These are phyloP conservation scores for Parietaria judaica DNA, from an alignment of 306 rosid species.

Conservation along the genomic window DNA sequence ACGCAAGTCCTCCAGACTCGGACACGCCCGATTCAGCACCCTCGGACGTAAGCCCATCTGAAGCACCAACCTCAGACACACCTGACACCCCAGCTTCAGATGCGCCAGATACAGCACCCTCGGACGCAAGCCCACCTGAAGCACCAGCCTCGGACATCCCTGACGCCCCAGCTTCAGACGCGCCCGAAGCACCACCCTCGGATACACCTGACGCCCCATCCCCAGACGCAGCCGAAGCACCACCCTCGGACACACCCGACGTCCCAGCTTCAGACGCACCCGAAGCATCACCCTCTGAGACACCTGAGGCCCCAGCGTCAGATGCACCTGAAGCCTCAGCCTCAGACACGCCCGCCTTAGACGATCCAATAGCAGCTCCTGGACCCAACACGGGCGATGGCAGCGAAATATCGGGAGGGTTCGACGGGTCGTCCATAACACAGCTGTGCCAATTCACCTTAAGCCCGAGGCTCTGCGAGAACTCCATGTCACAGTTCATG, in stretches of 20 bases:
- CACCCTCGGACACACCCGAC: neutral
- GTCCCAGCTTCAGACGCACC: conserved; percentile 2
- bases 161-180: too few relatives aligned
- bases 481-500: conserved; percentile 6
- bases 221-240: too few relatives aligned
- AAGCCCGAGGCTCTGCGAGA: conserved; percentile 12
- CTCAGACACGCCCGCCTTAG: neutral
- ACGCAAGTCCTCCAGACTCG: too few relatives aligned
- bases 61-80: neutral
- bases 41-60: neutral
- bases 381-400: too few relatives aligned
- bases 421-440: neutral
- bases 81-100: neutral
- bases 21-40: too few relatives aligned
- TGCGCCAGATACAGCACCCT: neutral
- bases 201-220: too few relatives aligned
- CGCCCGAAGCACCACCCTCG: too few relatives aligned
- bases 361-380: neutral
- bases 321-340: neutral
- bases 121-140: neutral
- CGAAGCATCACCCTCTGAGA: neutral
- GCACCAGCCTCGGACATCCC: too few relatives aligned
- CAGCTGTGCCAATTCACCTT: conserved; percentile 6
- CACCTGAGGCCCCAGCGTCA: neutral
- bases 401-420: neutral